Percentiles rank a stretch among this genome's conserved stretches.
Evolutionary conservation across 2,329 filamentous ascomycete species (phyloP).

Genomic region (Fusarium keratoplasticum): DNA sequence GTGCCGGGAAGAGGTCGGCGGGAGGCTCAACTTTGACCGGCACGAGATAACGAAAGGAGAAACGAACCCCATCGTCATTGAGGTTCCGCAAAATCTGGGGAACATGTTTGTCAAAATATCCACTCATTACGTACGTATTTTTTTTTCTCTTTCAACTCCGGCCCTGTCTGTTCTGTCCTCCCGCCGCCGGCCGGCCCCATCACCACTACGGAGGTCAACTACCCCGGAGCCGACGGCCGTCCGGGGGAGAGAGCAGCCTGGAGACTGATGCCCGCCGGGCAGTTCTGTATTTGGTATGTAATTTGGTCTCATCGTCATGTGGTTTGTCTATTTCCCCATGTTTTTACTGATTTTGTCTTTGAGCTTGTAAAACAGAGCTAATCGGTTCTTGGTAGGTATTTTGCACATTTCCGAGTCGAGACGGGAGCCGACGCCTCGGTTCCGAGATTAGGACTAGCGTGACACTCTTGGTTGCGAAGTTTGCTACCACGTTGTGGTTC

Average conservation of each 20-base stretch:
- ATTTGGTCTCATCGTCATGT: background rate
- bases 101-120: background rate
- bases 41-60: background rate
- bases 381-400: conserved; percentile 20
- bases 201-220: conserved; percentile 20
- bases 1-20: background rate
- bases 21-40: background rate
- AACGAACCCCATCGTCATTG: background rate
- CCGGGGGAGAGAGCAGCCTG: background rate
- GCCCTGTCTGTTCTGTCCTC: background rate
- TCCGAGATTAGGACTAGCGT: conserved; percentile 10
- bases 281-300: background rate
- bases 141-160: background rate
- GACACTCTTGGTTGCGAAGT: background rate
- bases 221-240: conserved; percentile 16
- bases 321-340: background rate
- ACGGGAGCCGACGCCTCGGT: conserved; percentile 23
- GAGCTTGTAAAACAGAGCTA: background rate
- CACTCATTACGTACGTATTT: background rate
- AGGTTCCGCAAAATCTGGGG: background rate
- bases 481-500: conserved; percentile 2
- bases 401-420: conserved; percentile 3
- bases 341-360: background rate
- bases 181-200: conserved; percentile 11
- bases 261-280: background rate